A percentile compares a stretch with the other conserved stretches of the same genome.
phyloP scores from a whole-genome alignment of 192 early-diverging fungal species.

The Linnemannia elongata region DNA sequence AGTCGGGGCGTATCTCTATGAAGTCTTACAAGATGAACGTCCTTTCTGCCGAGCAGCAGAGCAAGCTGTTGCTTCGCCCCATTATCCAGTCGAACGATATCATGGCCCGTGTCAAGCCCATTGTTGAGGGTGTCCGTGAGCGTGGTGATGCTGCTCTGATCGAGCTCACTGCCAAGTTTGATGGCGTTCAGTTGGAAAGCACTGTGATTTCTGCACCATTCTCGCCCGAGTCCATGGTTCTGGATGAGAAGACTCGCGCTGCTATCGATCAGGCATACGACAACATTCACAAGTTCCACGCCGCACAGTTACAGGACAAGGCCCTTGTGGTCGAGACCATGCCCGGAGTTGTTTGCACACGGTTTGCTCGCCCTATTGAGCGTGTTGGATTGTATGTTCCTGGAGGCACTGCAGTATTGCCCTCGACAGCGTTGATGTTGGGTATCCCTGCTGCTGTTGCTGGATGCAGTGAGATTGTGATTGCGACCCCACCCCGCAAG shows the following conservation, averaged over 20 bases:
- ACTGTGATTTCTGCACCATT: slow-evolving; percentile 91
- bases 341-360: slow-evolving; percentile 95
- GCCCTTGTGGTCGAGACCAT: slow-evolving; percentile 93
- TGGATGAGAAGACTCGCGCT: slow-evolving; percentile 72
- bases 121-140: slow-evolving; percentile 86
- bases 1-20: slow-evolving; percentile 79
- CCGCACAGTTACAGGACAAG: slow-evolving; percentile 84
- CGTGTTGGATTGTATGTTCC: slow-evolving; percentile 98
- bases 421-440: slow-evolving; percentile 96
- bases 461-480: slow-evolving; percentile 93
- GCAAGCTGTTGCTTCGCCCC: slow-evolving; percentile 85
- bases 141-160: slow-evolving; percentile 89
- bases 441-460: slow-evolving; percentile 98
- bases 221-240: slow-evolving; percentile 64
- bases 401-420: slow-evolving; percentile 96
- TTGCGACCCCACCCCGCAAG: slow-evolving; percentile 94
- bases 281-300: slow-evolving; percentile 95
- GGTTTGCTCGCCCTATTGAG: slow-evolving; percentile 96
- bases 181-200: slow-evolving; percentile 80
- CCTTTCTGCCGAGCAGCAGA: slow-evolving; percentile 65
- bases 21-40: slow-evolving; percentile 69
- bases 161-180: slow-evolving; percentile 92
- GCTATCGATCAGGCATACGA: slow-evolving; percentile 97
- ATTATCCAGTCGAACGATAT: slow-evolving; percentile 95
- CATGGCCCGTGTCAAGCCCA: slow-evolving; percentile 88